phyloP scores from a whole-genome alignment of 129 eudicot species.

The Ambrosia artemisiifolia region DNA sequence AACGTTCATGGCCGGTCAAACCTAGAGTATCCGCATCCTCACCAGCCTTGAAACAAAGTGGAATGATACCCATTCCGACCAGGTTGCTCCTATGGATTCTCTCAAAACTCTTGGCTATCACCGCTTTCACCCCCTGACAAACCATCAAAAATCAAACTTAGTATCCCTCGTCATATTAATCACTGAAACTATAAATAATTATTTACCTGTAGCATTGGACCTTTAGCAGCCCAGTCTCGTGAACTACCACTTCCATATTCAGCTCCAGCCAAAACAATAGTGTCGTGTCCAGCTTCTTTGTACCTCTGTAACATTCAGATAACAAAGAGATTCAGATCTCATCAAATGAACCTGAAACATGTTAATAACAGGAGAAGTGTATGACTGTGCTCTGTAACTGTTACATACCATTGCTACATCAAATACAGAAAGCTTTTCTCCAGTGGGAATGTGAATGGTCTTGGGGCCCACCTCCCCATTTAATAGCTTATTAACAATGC shows the following conservation, averaged over 20 bases:
- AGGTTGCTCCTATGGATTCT: conserved; percentile 95
- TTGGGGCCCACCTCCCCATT: conserved; percentile 95
- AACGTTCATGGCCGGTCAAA: conserved; percentile 91
- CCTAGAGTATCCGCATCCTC: conserved; percentile 93
- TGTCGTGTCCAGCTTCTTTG: conserved; percentile 80
- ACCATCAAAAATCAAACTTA: neutral
- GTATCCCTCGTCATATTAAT: neutral
- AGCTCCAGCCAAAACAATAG: conserved; percentile 89
- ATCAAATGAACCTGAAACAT: neutral
- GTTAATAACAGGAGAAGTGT: neutral
- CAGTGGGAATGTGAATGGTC: conserved; percentile 87
- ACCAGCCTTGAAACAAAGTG: conserved; percentile 92
- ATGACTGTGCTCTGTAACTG: neutral
- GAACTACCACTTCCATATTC: conserved; percentile 98
- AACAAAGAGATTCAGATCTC: neutral
- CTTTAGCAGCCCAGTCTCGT: conserved; percentile 98
- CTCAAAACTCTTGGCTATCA: conserved; percentile 96
- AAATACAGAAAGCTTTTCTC: conserved; percentile 81
- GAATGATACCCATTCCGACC: conserved; percentile 96
- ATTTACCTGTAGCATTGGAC: conserved; percentile 86
- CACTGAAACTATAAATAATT: neutral
- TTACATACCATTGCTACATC: conserved; percentile 81
- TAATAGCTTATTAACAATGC: conserved; percentile 88
- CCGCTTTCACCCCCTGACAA: conserved; percentile 93
- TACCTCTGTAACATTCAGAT: conserved; percentile 56